Percentiles rank a stretch among this genome's conserved stretches.
phyloP scores from a whole-genome alignment of 78 protist species.

The Dictyostelium brefeldianum region DNA sequence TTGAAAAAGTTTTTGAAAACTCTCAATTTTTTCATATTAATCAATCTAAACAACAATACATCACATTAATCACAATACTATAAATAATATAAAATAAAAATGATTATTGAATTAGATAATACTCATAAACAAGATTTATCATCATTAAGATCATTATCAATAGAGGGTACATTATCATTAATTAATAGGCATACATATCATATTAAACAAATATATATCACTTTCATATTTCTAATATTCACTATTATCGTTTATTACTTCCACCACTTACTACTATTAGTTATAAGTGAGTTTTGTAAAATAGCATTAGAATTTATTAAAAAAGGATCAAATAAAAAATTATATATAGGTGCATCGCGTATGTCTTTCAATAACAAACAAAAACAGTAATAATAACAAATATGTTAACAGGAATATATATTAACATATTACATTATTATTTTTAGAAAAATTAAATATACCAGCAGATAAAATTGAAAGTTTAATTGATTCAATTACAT shows the following conservation, averaged over 20 bases:
- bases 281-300: conserved; percentile 66
- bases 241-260: too few species aligned
- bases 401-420: neutral
- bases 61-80: neutral
- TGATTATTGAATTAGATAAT: conserved; percentile 67
- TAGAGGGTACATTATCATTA: neutral
- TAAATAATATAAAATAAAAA: neutral
- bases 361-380: conserved; percentile 9
- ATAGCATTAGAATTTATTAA: conserved; percentile 63
- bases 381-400: neutral
- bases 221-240: neutral
- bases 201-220: neutral
- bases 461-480: conserved; percentile 67
- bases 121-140: conserved; percentile 51
- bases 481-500: conserved; percentile 46
- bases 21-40: too few species aligned
- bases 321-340: conserved; percentile 71
- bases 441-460: conserved; percentile 49
- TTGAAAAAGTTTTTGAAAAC: too few species aligned
- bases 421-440: neutral
- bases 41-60: too few species aligned
- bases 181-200: too few species aligned
- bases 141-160: conserved; percentile 15
- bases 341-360: conserved; percentile 78
- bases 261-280: neutral